A percentile compares a stretch with the other conserved stretches of the same genome.
Conservation (phyloP, 345 rosid genomes). For the Eucalyptus curtisii region DNA sequence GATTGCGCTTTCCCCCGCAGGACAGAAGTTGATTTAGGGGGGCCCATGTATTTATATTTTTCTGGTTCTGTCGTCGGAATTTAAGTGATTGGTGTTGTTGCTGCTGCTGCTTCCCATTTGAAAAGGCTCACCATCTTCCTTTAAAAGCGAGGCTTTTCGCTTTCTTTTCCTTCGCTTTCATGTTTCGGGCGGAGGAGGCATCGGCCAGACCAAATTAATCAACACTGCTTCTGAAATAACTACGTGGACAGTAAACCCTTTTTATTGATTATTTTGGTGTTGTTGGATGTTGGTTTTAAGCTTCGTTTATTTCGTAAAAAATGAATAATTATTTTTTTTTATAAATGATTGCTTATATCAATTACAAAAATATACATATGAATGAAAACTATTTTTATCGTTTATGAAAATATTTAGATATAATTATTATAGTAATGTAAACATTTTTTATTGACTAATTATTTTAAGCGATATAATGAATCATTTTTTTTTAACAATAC, state of each 20-base stretch:
- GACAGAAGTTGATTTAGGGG: not conserved
- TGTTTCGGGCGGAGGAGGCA: not conserved
- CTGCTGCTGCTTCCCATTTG: not conserved
- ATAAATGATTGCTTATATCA: not conserved
- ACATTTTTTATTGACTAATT: not conserved
- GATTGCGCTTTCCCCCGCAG: not conserved
- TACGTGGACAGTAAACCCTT: not conserved
- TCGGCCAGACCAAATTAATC: not conserved
- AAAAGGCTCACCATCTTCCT: not conserved
- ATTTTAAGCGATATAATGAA: not conserved
- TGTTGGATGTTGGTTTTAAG: rapidly evolving
- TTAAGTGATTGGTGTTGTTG: not conserved
- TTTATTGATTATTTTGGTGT: not conserved
- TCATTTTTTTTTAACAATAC: not conserved
- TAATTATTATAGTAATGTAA: not conserved
- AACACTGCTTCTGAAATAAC: not conserved
- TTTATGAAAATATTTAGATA: not conserved
- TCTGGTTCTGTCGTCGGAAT: not conserved
- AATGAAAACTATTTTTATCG: not conserved
- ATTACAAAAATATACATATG: not conserved
- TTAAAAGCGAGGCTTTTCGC: not conserved
- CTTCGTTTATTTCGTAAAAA: rapidly evolving
- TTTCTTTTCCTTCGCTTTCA: not conserved
- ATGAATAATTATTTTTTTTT: not conserved
- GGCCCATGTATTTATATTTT: not conserved